Percentiles rank a stretch among this genome's conserved stretches.
phyloP scores from a whole-genome alignment of 495 filamentous ascomycete genomes.

The Talaromyces trachyspermus region DNA sequence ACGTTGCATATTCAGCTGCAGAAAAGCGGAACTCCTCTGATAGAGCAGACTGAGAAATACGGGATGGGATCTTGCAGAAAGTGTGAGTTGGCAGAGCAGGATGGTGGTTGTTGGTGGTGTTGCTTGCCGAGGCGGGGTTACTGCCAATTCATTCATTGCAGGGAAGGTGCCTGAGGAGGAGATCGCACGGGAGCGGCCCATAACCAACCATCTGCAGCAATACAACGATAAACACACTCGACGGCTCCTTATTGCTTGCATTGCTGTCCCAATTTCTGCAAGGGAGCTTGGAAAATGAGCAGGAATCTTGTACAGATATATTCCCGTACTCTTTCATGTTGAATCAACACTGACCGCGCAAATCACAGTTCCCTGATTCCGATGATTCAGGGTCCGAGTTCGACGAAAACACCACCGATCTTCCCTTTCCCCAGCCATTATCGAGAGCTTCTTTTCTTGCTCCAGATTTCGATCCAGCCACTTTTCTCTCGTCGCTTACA shows the following conservation, averaged over 20 bases:
- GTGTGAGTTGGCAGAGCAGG: not conserved
- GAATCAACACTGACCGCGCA: conserved; percentile 50
- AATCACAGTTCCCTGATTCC: conserved; percentile 56
- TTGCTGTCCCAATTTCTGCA: too few relatives aligned
- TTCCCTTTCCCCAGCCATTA: conserved; percentile 79
- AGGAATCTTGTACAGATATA: conserved; percentile 34
- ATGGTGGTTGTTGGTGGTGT: not conserved
- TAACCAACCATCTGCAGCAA: too few relatives aligned
- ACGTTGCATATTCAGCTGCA: conserved; percentile 1
- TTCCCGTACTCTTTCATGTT: too few relatives aligned
- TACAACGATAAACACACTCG: too few relatives aligned
- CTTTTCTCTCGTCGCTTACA: conserved; percentile 74
- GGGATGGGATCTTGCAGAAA: not conserved
- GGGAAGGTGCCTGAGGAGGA: too few relatives aligned
- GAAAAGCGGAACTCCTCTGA: conserved; percentile 3
- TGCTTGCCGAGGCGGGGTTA: not conserved
- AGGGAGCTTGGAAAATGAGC: conserved; percentile 37
- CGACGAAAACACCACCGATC: conserved; percentile 55
- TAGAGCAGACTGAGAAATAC: too few relatives aligned
- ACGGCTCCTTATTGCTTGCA: too few relatives aligned
- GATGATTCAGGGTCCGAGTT: conserved; percentile 46
- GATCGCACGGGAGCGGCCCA: too few relatives aligned
- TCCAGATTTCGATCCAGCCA: conserved; percentile 68
- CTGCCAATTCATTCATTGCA: too few relatives aligned
- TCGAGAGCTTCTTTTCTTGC: conserved; percentile 71